Percentiles rank a stretch among this genome's conserved stretches.
Evolutionary conservation across 164 flowering plant species (phyloP).

Genomic region (Chimonanthus salicifolius): DNA sequence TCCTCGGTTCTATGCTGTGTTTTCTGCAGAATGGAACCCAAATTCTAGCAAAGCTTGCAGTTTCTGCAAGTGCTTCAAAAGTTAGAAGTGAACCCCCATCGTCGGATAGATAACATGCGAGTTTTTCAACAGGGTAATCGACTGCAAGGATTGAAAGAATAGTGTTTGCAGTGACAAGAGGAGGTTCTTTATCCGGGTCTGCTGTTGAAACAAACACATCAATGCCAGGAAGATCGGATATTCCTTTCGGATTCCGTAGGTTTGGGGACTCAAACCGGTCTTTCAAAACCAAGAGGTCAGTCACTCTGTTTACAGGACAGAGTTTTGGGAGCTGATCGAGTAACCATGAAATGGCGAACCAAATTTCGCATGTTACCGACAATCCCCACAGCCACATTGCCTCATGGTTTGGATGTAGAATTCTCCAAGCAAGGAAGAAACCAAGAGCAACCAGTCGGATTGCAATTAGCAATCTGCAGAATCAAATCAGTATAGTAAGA

Average conservation of each 20-base stretch:
- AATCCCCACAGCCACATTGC: slow-evolving; percentile 93
- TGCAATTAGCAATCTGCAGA: slow-evolving; percentile 56
- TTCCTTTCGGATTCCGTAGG: slow-evolving; percentile 68
- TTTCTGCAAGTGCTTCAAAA: slow-evolving; percentile 86
- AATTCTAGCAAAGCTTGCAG: slow-evolving; percentile 73
- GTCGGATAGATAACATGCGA: slow-evolving; percentile 81
- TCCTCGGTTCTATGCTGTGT: slow-evolving; percentile 73
- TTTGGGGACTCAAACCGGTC: slow-evolving; percentile 70
- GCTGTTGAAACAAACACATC: slow-evolving; percentile 91
- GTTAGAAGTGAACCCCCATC: slow-evolving; percentile 87
- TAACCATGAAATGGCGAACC: slow-evolving; percentile 93
- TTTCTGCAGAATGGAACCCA: slow-evolving; percentile 95
- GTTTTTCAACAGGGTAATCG: slow-evolving; percentile 85
- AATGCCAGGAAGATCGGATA: slow-evolving; percentile 85
- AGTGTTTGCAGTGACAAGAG: slow-evolving; percentile 91
- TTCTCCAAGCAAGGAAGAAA: slow-evolving; percentile 71
- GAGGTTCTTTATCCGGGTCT: slow-evolving; percentile 90
- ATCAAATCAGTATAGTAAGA: neutral
- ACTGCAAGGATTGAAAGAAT: slow-evolving; percentile 83
- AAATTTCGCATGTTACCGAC: slow-evolving; percentile 71
- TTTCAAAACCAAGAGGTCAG: slow-evolving; percentile 66
- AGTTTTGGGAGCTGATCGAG: slow-evolving; percentile 94
- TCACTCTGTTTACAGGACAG: slow-evolving; percentile 71
- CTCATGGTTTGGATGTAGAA: slow-evolving; percentile 70
- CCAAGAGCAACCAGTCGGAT: slow-evolving; percentile 67